phyloP scores from a whole-genome alignment of 768 basidiomycete genomes.

The Tephrocybe sp. region DNA sequence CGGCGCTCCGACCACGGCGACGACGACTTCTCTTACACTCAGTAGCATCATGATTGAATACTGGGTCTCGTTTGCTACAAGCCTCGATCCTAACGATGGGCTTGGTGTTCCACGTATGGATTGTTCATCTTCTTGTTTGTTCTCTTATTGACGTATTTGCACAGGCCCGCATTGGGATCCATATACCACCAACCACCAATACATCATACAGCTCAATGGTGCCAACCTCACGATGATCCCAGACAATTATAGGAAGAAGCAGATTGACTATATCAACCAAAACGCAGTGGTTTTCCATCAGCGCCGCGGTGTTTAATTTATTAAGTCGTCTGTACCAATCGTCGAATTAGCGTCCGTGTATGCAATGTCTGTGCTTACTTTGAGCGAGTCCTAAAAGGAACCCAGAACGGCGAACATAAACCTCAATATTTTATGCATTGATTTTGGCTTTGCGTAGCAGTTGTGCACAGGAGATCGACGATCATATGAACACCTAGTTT shows the following conservation, averaged over 20 bases:
- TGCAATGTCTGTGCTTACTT: too few relatives aligned
- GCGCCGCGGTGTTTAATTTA: constrained; percentile 9
- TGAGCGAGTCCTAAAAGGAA: too few relatives aligned
- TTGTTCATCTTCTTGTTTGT: not conserved
- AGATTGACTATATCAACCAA: constrained; percentile 24
- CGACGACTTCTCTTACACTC: constrained; percentile 19
- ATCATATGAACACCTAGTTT: too few relatives aligned
- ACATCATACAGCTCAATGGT: constrained; percentile 25
- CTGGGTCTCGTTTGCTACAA: constrained; percentile 45
- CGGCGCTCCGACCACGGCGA: constrained; percentile 17
- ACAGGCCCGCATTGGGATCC: constrained; percentile 21
- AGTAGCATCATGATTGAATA: constrained; percentile 39
- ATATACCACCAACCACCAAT: constrained; percentile 16
- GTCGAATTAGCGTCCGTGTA: too few relatives aligned
- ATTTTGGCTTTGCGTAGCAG: too few relatives aligned
- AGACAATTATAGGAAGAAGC: constrained; percentile 23
- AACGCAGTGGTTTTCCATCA: constrained; percentile 22
- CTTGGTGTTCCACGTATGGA: constrained; percentile 30
- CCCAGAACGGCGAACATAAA: too few relatives aligned
- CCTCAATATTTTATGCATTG: too few relatives aligned
- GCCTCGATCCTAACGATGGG: constrained; percentile 42
- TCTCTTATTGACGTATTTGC: not conserved
- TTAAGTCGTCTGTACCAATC: not conserved
- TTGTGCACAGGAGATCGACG: too few relatives aligned
- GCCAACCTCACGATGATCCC: constrained; percentile 23